Evolutionary conservation across 2,329 filamentous ascomycete species (phyloP), one percentile per base, ranked within the genome.

Genomic region (Sphaerulina vaccinii): DNA sequence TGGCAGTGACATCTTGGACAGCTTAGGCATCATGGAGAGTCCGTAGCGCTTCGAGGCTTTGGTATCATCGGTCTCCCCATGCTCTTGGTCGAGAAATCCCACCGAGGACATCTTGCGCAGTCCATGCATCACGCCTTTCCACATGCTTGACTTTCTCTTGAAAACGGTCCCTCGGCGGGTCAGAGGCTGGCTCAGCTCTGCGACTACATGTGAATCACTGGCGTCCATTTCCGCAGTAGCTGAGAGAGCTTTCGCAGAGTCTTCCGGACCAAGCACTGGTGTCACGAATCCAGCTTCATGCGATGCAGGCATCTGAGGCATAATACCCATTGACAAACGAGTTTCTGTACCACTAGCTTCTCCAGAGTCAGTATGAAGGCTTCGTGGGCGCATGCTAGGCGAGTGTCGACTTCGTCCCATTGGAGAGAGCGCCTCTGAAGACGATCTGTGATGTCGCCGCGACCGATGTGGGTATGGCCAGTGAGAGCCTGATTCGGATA

Each of bases 371-470:
- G 21, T 36, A 11, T 22, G 19, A 7, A 19, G 22, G 18, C 45
- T 35, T 23, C 19, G 29, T 3, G 38, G 10, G 9, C 1, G 16
- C 5, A 41, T 22, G 5, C n/a, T 16, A 22, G 37, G 18, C 7
- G 23, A n/a, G 16, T 9, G 21, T 16, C 37, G 45, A 19, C 29
- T 32, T 21, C 42, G 53, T 7, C 51, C 39, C n/a, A 50, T 51
- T 2, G 58, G 58, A 9, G 58, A 61, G 11, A 59, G 35, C 15
- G 54, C 54, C 24, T 61, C 58, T 5, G 58, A 61, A 8, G 58
- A 61, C 6, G 58, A 61, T 49, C 56, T 39, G 18, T 52, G 54
- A 13, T 59, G 56, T 8, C 7, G 27, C 41, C 41, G 23, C 19
- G 35, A 23, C 24, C 22, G 35, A 8, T 15, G 24, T n/a, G 47